phyloP scores from a whole-genome alignment of 306 rosid species.

The Prunus kanzakura region DNA sequence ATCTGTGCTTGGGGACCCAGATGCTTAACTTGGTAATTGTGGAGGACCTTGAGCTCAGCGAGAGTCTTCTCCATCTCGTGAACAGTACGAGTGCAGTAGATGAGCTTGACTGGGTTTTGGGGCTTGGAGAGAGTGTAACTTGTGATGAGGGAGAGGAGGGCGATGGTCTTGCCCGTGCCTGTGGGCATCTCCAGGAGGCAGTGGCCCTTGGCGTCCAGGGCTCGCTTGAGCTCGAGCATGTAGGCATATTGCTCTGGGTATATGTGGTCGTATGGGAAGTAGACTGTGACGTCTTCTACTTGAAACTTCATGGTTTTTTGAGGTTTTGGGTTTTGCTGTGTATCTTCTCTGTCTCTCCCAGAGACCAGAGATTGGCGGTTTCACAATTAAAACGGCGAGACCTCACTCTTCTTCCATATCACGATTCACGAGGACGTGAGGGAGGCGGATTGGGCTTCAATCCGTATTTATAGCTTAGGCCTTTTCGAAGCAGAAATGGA shows the following conservation, averaged over 20 bases:
- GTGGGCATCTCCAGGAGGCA: slow-evolving; percentile 93
- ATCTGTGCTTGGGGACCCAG: slow-evolving; percentile 62
- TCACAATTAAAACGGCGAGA: neutral
- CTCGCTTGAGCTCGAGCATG: slow-evolving; percentile 83
- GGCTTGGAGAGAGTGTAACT: slow-evolving; percentile 80
- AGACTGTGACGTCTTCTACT: slow-evolving; percentile 75
- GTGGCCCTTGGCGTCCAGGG: slow-evolving; percentile 88
- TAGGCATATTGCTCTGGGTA: slow-evolving; percentile 89
- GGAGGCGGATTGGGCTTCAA: too few relatives aligned
- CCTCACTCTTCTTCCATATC: too few relatives aligned
- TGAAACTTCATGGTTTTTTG: slow-evolving; percentile 60
- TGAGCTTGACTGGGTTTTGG: slow-evolving; percentile 66
- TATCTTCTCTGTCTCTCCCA: neutral
- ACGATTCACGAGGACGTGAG: too few relatives aligned
- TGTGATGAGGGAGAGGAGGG: slow-evolving; percentile 78
- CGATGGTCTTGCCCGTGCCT: slow-evolving; percentile 89
- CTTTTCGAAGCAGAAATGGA: too few relatives aligned
- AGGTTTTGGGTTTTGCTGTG: neutral
- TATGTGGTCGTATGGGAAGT: slow-evolving; percentile 85
- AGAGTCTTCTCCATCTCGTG: slow-evolving; percentile 99
- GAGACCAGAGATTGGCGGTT: neutral
- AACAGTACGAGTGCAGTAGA: slow-evolving; percentile 93
- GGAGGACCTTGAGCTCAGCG: slow-evolving; percentile 74
- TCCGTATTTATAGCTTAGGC: too few relatives aligned
- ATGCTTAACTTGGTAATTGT: slow-evolving; percentile 53